Conservation (phyloP, 179 eudicot species). For the Beta corolliflora region DNA sequence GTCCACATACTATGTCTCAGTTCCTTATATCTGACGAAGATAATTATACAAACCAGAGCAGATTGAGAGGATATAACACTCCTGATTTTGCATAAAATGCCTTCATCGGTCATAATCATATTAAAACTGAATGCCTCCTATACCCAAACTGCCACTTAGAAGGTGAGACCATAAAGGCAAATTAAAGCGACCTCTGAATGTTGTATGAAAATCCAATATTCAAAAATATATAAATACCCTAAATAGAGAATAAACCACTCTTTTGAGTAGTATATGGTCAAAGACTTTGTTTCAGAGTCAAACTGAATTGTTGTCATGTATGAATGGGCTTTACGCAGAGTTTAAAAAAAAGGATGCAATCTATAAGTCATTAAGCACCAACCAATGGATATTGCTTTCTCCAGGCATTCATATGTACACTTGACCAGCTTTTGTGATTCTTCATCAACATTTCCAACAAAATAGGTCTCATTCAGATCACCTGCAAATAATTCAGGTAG, state of each 20-base stretch:
- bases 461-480: conserved; percentile 95
- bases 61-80: neutral
- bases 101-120: neutral
- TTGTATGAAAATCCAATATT: neutral
- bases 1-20: neutral
- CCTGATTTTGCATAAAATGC: neutral
- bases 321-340: neutral
- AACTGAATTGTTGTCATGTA: neutral
- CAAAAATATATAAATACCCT: neutral
- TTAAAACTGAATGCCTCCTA: no score
- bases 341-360: neutral
- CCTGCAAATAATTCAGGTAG: conserved; percentile 48
- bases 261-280: neutral
- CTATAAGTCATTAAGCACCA: conserved; percentile 22
- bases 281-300: neutral
- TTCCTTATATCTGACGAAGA: neutral
- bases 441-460: conserved; percentile 98
- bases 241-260: neutral
- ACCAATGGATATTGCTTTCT: conserved; percentile 94
- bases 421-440: conserved; percentile 73
- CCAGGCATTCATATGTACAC: conserved; percentile 95
- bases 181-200: neutral
- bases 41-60: neutral
- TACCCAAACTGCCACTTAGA: no score
- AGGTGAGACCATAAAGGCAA: no score